Conservation (phyloP, 192 early-diverging fungal species). For the Paraglomus occultum region DNA sequence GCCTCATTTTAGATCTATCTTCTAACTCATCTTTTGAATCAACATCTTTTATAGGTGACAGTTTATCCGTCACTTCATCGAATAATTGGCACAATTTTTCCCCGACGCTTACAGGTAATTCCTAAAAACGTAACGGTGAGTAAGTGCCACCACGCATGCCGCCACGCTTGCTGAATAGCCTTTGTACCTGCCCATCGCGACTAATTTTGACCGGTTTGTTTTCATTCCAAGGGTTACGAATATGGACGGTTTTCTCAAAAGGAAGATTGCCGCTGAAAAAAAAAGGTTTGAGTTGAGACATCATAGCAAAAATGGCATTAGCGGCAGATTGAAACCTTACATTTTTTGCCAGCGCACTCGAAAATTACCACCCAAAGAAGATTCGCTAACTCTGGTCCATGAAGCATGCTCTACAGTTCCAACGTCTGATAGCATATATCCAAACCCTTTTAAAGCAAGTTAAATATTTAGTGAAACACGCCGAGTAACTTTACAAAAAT, state of each 20-base stretch:
- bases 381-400: slow-evolving; percentile 5
- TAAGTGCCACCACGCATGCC: not conserved
- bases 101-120: not conserved
- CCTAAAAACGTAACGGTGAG: not conserved
- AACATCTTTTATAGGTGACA: not conserved
- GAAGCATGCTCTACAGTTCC: slow-evolving; percentile 2
- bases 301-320: not conserved
- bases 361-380: slow-evolving; percentile 5
- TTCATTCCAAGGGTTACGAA: slow-evolving; percentile 10
- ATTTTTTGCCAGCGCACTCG: slow-evolving; percentile 3
- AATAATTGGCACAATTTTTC: slow-evolving; percentile 1
- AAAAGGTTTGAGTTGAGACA: not conserved
- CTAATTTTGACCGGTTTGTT: slow-evolving; percentile 8
- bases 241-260: slow-evolving; percentile 2
- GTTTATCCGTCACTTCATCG: no score
- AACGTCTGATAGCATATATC: slow-evolving; percentile 1
- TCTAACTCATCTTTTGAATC: not conserved
- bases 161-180: not conserved
- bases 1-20: not conserved
- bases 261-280: not conserved
- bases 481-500: no score
- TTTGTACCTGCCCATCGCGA: slow-evolving; percentile 8
- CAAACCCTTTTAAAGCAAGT: no score
- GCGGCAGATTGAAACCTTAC: not conserved
- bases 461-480: no score